A percentile compares a stretch with the other conserved stretches of the same genome.
phyloP scores from a whole-genome alignment of 257 asterid genomes.

The Solanum phureja region DNA sequence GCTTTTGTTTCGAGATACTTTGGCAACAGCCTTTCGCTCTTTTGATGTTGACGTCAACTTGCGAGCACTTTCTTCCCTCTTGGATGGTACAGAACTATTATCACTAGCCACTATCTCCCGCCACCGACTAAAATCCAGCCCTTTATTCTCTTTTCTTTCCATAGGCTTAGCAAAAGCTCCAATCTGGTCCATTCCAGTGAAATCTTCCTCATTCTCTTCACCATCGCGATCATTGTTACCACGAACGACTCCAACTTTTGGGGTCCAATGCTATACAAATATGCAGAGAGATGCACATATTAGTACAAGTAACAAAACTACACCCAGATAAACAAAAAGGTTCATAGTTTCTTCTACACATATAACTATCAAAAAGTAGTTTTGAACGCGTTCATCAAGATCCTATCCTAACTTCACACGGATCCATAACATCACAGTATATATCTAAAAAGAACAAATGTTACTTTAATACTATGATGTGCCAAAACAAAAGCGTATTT shows the following conservation, averaged over 20 bases:
- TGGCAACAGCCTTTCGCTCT: constrained; percentile 1
- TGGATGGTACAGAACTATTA: constrained; percentile 5
- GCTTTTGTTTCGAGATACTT: constrained; percentile 8
- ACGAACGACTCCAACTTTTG: constrained; percentile 19
- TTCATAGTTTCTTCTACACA: not conserved
- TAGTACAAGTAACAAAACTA: not conserved
- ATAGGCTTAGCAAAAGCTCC: constrained; percentile 52
- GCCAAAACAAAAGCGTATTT: not conserved
- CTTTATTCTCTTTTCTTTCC: constrained; percentile 55
- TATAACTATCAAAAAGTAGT: not conserved
- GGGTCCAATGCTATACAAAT: constrained; percentile 56
- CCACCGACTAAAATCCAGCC: constrained; percentile 53
- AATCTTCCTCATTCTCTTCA: constrained; percentile 22
- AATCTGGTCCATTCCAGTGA: constrained; percentile 21
- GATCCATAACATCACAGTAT: not conserved
- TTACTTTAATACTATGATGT: not conserved
- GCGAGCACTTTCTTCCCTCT: constrained; percentile 9
- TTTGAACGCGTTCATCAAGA: not conserved
- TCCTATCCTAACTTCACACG: not conserved
- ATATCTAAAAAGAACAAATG: not conserved
- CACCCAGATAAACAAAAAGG: not conserved
- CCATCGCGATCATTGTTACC: constrained; percentile 14
- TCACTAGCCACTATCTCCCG: constrained; percentile 26
- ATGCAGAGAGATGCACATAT: not conserved
- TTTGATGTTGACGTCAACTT: constrained; percentile 5